A percentile compares a stretch with the other conserved stretches of the same genome.
Conservation (phyloP, 2,329 filamentous ascomycete species). For the Periconia digitata region DNA sequence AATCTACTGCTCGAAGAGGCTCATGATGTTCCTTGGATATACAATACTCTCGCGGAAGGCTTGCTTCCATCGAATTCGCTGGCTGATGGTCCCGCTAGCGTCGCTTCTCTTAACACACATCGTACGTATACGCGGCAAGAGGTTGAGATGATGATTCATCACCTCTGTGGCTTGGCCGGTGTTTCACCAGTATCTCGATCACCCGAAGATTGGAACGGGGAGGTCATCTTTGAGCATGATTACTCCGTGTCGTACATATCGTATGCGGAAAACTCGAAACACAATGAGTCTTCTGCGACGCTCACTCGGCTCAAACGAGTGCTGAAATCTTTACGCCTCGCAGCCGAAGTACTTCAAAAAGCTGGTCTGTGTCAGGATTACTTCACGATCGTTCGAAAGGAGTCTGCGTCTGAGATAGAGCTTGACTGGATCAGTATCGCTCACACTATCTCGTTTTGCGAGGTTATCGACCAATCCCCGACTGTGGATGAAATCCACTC, state of each 20-base stretch:
- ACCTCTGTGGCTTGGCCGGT: constrained; percentile 7
- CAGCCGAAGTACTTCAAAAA: not conserved
- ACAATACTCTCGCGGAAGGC: not conserved
- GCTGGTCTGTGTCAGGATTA: constrained; percentile 1
- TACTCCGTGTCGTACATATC: not conserved
- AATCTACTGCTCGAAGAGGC: not conserved
- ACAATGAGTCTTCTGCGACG: not conserved
- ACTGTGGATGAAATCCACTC: too few species aligned
- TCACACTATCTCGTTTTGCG: not conserved
- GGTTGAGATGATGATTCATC: too few species aligned
- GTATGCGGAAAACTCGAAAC: too few species aligned
- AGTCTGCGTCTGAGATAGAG: not conserved
- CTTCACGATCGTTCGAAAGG: not conserved
- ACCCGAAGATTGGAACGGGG: not conserved
- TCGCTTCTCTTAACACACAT: not conserved
- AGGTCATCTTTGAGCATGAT: not conserved
- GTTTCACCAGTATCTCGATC: not conserved
- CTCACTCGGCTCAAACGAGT: not conserved
- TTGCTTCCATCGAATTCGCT: too few species aligned
- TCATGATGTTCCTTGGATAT: constrained; percentile 5
- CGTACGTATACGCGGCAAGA: not conserved
- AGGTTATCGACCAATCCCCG: too few species aligned
- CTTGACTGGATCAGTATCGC: not conserved
- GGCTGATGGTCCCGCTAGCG: not conserved
- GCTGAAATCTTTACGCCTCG: not conserved